Conservation (phyloP, 306 rosid species). For the Corylus americana region DNA sequence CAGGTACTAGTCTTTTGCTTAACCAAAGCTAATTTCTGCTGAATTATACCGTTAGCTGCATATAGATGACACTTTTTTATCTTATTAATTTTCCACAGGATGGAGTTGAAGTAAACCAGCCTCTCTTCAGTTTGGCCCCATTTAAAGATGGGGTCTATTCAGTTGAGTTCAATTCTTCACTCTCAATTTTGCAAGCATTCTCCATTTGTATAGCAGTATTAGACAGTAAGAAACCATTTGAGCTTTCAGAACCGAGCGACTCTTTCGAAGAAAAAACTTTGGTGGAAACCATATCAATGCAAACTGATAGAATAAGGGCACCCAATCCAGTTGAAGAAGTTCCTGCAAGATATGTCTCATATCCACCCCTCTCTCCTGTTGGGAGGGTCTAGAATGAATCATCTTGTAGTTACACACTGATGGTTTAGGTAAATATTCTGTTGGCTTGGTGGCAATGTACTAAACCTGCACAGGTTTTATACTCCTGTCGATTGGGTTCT, state of each 20-base stretch:
- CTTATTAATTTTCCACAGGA: slow-evolving; percentile 53
- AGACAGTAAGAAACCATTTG: slow-evolving; percentile 58
- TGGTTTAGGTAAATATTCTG: slow-evolving; percentile 8
- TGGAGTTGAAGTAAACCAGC: slow-evolving; percentile 51
- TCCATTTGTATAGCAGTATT: slow-evolving; percentile 80
- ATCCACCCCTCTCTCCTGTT: slow-evolving; percentile 56
- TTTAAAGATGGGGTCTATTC: slow-evolving; percentile 76
- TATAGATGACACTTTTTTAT: slow-evolving; percentile 19
- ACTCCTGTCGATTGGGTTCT: background rate
- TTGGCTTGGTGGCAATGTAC: slow-evolving; percentile 10
- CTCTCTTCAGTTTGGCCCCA: slow-evolving; percentile 52
- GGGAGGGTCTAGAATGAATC: slow-evolving; percentile 46
- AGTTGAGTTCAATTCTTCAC: slow-evolving; percentile 66
- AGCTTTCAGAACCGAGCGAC: slow-evolving; percentile 48
- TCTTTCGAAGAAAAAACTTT: slow-evolving; percentile 43
- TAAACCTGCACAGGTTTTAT: slow-evolving; percentile 16
- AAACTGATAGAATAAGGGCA: slow-evolving; percentile 40
- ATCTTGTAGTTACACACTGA: background rate
- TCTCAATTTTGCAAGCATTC: slow-evolving; percentile 85
- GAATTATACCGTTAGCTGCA: slow-evolving; percentile 1
- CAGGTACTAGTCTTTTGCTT: slow-evolving; percentile 56
- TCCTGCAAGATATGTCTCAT: slow-evolving; percentile 38
- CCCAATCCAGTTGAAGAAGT: slow-evolving; percentile 33
- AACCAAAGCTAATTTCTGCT: slow-evolving; percentile 11
- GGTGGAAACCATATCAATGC: slow-evolving; percentile 34